Evolutionary conservation across 2,329 filamentous ascomycete genomes (phyloP), one percentile per base, ranked within the genome.

Genomic region (Sporothrix sp.): DNA sequence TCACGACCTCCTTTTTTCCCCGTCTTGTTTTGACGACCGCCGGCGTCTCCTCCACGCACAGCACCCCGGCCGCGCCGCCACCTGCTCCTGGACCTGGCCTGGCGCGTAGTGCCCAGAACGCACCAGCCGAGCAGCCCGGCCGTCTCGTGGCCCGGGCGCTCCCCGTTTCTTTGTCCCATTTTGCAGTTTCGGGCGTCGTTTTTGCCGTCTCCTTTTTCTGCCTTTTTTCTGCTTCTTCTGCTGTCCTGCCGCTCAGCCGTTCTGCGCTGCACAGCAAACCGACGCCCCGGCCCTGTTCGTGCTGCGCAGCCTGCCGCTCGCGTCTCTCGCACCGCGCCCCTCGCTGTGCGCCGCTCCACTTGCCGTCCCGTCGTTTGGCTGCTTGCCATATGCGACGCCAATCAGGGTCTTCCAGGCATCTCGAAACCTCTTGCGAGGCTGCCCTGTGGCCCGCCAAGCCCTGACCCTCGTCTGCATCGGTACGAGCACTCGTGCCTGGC

Each of bases 381-480:
- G n/a, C n/a, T n/a, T 60, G 58, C 56, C 65, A 63, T 65, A 69
- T 72, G 69, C 71, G 66, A 70, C 70, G 67, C 64, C 63, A 69
- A 69, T 70, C 71, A 71, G 68, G 68, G 66, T 68, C 63, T 63
- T 62, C 63, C 60, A 63, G 64, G 62, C 65, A 62, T 65, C 66
- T 66, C 66, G 65, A 67, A 67, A 66, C 65, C 58, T 54, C 45
- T 57, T 51, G 57, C 58, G 58, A 62, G 61, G 56, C 59, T 32
- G 59, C 61, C 58, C 58, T 60, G 59, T 56, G 57, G 61, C 59
- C 60, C 45, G 35, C 50, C 45, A 47, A 64, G 63, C 64, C 63
- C 61, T 63, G 64, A 63, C 63, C 63, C 62, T 59, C 56, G 37
- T 39, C 48, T 35, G 18, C n/a, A n/a, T n/a, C n/a, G n/a, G n/a